phyloP scores from a whole-genome alignment of 148 eudicot genomes.

The Rhododendron williamsianum region DNA sequence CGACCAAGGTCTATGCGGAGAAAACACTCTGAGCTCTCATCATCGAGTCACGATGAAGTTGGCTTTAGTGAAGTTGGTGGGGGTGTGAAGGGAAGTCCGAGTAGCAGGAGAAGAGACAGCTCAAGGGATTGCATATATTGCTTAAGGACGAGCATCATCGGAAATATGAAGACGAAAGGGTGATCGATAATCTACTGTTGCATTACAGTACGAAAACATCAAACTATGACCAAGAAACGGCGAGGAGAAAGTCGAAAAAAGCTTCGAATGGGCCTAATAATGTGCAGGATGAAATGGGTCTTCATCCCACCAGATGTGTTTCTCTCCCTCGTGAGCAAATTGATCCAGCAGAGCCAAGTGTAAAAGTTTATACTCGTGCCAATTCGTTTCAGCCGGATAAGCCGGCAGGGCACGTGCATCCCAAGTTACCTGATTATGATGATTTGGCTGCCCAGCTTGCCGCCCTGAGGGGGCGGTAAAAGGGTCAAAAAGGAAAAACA shows the following conservation, averaged over 20 bases:
- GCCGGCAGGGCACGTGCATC: slow-evolving; percentile 72
- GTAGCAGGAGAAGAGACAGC: slow-evolving; percentile 68
- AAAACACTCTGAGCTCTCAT: slow-evolving; percentile 57
- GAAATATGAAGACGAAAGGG: slow-evolving; percentile 67
- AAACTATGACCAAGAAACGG: slow-evolving; percentile 36
- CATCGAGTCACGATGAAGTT: slow-evolving; percentile 26
- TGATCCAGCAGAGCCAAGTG: slow-evolving; percentile 37
- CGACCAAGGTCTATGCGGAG: slow-evolving; percentile 61
- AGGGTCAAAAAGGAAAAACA: slow-evolving; percentile 5
- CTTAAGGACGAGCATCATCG: slow-evolving; percentile 46
- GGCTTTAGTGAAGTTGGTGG: slow-evolving; percentile 36
- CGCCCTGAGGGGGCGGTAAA: slow-evolving; percentile 54
- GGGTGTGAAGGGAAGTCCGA: slow-evolving; percentile 53
- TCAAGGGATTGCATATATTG: slow-evolving; percentile 69
- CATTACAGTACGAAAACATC: slow-evolving; percentile 80
- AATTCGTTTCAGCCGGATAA: slow-evolving; percentile 71
- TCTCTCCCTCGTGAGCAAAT: slow-evolving; percentile 63
- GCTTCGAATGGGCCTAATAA: slow-evolving; percentile 16
- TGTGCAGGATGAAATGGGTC: slow-evolving; percentile 22
- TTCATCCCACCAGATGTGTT: slow-evolving; percentile 51
- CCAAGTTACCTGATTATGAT: slow-evolving; percentile 92
- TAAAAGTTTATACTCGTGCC: slow-evolving; percentile 64
- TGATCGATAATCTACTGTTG: slow-evolving; percentile 69
- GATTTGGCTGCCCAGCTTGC: slow-evolving; percentile 91
- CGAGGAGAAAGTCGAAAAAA: slow-evolving; percentile 32